A percentile compares a stretch with the other conserved stretches of the same genome.
phyloP scores from a whole-genome alignment of 768 basidiomycete genomes.

The Pleurotus sapidus region DNA sequence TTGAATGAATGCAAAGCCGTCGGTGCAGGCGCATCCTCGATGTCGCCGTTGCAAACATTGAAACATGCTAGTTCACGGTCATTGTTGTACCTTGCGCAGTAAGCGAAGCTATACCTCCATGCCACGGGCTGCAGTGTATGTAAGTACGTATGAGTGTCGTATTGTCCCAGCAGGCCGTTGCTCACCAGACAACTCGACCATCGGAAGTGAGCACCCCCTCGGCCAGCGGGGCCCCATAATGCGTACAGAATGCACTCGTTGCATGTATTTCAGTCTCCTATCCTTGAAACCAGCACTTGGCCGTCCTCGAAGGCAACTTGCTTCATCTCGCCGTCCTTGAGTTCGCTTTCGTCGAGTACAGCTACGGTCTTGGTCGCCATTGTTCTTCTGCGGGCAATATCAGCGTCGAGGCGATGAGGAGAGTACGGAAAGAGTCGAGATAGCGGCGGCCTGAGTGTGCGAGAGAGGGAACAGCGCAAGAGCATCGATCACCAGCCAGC shows the following conservation, averaged over 20 bases:
- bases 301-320: slow-evolving; percentile 76
- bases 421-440: slow-evolving; percentile 6
- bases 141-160: too few relatives aligned
- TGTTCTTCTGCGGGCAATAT: slow-evolving; percentile 14
- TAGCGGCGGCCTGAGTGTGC: not conserved
- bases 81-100: not conserved
- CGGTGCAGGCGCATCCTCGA: slow-evolving; percentile 90
- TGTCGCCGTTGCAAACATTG: slow-evolving; percentile 81
- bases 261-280: slow-evolving; percentile 76
- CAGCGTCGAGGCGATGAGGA: not conserved
- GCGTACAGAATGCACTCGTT: slow-evolving; percentile 84
- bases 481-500: not conserved
- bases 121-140: slow-evolving; percentile 66
- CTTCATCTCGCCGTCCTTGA: slow-evolving; percentile 76
- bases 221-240: slow-evolving; percentile 85
- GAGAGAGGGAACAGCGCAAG: not conserved
- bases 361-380: slow-evolving; percentile 53
- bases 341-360: slow-evolving; percentile 54
- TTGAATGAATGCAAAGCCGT: slow-evolving; percentile 78
- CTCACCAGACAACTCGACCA: slow-evolving; percentile 79
- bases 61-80: slow-evolving; percentile 64
- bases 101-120: slow-evolving; percentile 56
- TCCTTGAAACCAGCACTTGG: slow-evolving; percentile 73
- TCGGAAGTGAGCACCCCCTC: slow-evolving; percentile 80
- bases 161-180: too few relatives aligned